Base-by-base conservation (phyloP, 225 moss, liverwort and hornwort species). In the Marchantia paleacea region DNA sequence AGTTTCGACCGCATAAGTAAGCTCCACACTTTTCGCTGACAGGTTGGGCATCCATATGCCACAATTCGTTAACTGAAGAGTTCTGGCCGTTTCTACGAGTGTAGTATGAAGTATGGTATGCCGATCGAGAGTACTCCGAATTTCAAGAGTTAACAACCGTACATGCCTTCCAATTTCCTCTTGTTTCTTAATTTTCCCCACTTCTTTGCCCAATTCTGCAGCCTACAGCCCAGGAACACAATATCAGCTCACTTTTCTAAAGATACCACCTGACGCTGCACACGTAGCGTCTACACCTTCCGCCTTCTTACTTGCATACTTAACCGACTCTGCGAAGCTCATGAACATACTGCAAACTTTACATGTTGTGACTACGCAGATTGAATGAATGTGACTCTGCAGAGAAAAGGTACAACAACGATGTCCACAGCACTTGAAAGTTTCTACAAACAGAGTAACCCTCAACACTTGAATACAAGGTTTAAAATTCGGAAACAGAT, bases 121-220 rank as follows among this genome's bases (percentile, higher is more conserved):
- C 15, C 94, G 91, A 84, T 94, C 90, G 76, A 94, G 94, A 14
- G 94, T 89, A 82, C 94, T 94, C 50, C 94, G 92, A 80, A 94
- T 94, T 79, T 92, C 92, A 80, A 91, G 88, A 62, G 91, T 94
- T 73, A 94, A 88, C 89, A 91, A 84, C 31, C 90, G 86, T 60
- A 94, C 88, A 80, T 94, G 92, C 75, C 85, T 87, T 78, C 94
- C 91, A 77, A 92, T 79, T 81, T 94, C 94, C 83, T 94, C 92
- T 81, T 92, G 89, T 77, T 89, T 89, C 82, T 90, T 92, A 74
- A 94, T 94, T 10, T 64, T 91, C 75, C 94, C 94, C 31, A 94
- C 91, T 86, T 94, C 89, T 83, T 87, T 89, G 67, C 92, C 92
- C 78, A 94, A 76, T 83, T 92, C 91, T 84, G 92, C 94, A 75